phyloP scores from a whole-genome alignment of 1,139 yeast genomes.

The Sugiyamaella castrensis region DNA sequence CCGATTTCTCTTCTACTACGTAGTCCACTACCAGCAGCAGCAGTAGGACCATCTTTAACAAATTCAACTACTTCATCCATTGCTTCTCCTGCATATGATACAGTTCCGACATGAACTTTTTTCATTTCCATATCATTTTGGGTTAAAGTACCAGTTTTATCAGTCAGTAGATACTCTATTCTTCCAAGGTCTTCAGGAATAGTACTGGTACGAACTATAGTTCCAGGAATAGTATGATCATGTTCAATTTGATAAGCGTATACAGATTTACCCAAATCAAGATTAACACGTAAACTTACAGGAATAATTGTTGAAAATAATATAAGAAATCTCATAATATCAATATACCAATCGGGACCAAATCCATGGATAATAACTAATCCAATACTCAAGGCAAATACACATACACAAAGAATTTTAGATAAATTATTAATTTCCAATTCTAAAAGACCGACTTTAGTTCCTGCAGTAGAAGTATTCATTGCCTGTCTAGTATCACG shows the following conservation, averaged over 20 bases:
- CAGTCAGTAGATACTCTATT: constrained; percentile 86
- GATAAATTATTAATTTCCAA: constrained; percentile 85
- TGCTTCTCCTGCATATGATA: constrained; percentile 88
- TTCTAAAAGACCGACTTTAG: constrained; percentile 85
- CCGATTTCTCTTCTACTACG: constrained; percentile 64
- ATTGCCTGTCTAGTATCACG: constrained; percentile 88
- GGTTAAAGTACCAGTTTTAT: constrained; percentile 95
- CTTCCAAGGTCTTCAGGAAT: constrained; percentile 98
- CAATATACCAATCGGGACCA: constrained; percentile 78
- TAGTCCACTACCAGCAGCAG: constrained; percentile 29
- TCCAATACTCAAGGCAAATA: constrained; percentile 69
- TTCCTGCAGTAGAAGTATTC: constrained; percentile 88
- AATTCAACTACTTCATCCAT: constrained; percentile 83
- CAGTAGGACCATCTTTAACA: constrained; percentile 20
- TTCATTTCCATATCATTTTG: constrained; percentile 98
- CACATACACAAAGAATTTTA: constrained; percentile 83
- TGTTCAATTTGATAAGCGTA: constrained; percentile 94
- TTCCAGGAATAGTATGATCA: constrained; percentile 73
- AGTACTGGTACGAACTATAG: constrained; percentile 93
- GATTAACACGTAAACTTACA: constrained; percentile 87
- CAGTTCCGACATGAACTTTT: constrained; percentile 86
- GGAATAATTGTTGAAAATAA: constrained; percentile 95
- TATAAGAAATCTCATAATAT: constrained; percentile 84
- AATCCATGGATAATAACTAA: constrained; percentile 82
- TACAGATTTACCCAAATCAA: constrained; percentile 93